Percentiles rank a stretch among this genome's conserved stretches.
Evolutionary conservation across 352 stramenopile genomes (phyloP).

Genomic region (Globisporangium irregulare): DNA sequence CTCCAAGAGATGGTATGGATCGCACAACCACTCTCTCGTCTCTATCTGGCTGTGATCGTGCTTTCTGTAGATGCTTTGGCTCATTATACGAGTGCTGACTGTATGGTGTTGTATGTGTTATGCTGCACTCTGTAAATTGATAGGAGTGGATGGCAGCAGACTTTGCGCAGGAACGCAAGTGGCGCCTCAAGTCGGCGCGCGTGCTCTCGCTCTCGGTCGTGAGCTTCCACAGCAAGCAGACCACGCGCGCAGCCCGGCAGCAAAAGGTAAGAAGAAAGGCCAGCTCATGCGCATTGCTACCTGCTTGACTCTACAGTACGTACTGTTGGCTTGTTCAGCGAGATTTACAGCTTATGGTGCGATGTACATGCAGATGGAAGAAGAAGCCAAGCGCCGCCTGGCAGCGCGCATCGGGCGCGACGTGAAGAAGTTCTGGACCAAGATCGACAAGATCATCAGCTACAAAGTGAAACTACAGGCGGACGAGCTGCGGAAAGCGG

Average conservation of each 20-base stretch:
- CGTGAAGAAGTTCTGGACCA: slow-evolving; percentile 95
- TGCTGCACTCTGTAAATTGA: background rate
- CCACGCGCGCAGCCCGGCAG: slow-evolving; percentile 24
- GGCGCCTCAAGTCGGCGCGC: slow-evolving; percentile 74
- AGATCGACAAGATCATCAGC: slow-evolving; percentile 97
- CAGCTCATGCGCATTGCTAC: background rate
- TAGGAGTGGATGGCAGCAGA: slow-evolving; percentile 92
- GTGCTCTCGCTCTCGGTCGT: slow-evolving; percentile 63
- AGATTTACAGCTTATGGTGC: background rate
- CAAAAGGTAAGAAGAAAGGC: slow-evolving; percentile 29
- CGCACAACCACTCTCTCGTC: background rate
- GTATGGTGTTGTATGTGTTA: background rate
- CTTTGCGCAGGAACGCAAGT: slow-evolving; percentile 89
- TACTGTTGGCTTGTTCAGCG: slow-evolving; percentile 15
- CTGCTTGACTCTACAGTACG: background rate
- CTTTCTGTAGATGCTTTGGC: background rate
- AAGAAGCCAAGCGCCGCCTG: slow-evolving; percentile 42
- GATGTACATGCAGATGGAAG: slow-evolving; percentile 24
- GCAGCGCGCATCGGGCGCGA: slow-evolving; percentile 83
- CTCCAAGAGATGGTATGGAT: slow-evolving; percentile 71
- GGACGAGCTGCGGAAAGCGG: slow-evolving; percentile 77
- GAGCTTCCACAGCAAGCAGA: slow-evolving; percentile 51
- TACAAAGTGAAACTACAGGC: slow-evolving; percentile 96
- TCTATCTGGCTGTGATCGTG: background rate
- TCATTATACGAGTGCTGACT: background rate